Base-by-base conservation (phyloP, 306 rosid species). In the Glycine soja region DNA sequence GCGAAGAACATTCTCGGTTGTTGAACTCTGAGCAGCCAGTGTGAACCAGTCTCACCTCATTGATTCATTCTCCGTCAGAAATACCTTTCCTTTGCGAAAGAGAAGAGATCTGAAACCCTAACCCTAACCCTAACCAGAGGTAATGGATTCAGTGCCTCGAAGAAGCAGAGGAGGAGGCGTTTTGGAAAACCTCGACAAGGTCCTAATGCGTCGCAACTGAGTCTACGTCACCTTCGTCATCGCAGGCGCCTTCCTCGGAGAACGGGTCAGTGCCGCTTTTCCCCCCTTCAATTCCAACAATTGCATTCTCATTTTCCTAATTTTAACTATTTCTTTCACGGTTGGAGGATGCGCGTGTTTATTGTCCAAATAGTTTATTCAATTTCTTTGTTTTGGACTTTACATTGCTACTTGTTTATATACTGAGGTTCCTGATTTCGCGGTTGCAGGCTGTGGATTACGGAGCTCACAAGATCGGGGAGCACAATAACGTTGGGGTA, bases 391-490 rank as follows among this genome's bases (percentile, higher is more conserved):
- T 34, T 34, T 36, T 36, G 40, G 40, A 36, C 40, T 3, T 36
- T 36, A 36, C 3, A 36, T 36, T 36, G 40, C 40, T 36, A 1
- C 30, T 24, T 24, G 30, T 24, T 24, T 24, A 24, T 24, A 24
- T 24, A 24, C 30, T 24, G 30, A 24, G 50, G 8, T 45, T 45
- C 50, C 11, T 68, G 12, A 42, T 77, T 3, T 45, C 74, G 24
- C 52, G 24, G 52, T 57, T 92, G 84, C 92, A 94, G 98, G 98
- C 90, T 74, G 97, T 95, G 63, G 98, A 95, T 92, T 92, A 92
- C 76, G 98, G 98, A 64, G 95, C 92, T 83, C 93, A 91, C 76
- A 91, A 87, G 88, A 77, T 95, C 32, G 92, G 98, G 98, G 98
- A 92, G 81, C 3, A 32, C 87, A 92, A 95, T 78, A 95, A 95